Base-by-base conservation (phyloP, 306 rosid genomes). In the Rosa persica region DNA sequence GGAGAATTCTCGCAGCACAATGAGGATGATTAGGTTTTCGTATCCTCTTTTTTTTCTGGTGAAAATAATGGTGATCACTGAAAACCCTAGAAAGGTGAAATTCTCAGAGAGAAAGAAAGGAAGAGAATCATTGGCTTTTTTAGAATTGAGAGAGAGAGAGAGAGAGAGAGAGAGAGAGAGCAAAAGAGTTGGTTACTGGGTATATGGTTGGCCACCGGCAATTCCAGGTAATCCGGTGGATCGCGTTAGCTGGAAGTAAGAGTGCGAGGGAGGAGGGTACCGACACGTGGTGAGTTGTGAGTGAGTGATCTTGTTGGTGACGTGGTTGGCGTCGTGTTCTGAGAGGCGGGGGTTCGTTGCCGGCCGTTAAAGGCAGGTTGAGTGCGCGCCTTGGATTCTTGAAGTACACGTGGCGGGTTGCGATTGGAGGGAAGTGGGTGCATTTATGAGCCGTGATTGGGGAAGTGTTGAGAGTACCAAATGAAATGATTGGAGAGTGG, bases 151-250 rank as follows among this genome's bases (percentile, higher is more conserved):
- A 30, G 34, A 30, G 2, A 30, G 34, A n/a, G n/a, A n/a, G 47
- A 54, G 34, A 30, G 47, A 54, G 34, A 30, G 47, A 54, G 34
- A 30, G 47, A 54, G 34, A 30, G 34, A 30, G 2, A 30, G 34
- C 34, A 30, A 30, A 3, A 70, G 20, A 51, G 55, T 51, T 17
- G 20, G 55, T 83, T 83, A 79, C 72, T 75, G 78, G 34, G 79
- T 66, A n/a, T 82, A 57, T 62, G 80, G 80, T 78, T 83, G 81
- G 82, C 70, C 71, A 81, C 88, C 87, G 90, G 87, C 77, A 69
- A 81, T 73, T 74, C 61, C 89, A 86, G 86, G 90, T 86, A 62
- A 88, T 70, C 69, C 80, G 67, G 77, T 30, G 34, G 34, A 30
- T 30, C 34, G 34, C 34, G 34, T 79, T 38, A 49, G 71, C 65